Base-by-base conservation (phyloP, 495 filamentous ascomycete species). In the Daldinia decipiens region DNA sequence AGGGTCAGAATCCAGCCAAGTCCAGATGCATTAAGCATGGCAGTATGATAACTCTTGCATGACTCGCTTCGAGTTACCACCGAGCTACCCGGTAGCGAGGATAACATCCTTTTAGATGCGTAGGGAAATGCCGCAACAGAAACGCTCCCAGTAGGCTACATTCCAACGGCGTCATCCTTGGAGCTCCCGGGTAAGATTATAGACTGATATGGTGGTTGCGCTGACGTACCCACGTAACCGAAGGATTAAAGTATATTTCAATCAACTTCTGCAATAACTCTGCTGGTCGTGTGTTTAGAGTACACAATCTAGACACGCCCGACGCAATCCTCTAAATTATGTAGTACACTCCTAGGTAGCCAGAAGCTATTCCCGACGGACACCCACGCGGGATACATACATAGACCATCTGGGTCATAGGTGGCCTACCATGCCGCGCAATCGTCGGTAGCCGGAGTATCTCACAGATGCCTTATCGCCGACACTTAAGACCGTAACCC, bases 31-130 rank as follows among this genome's bases (percentile, higher is more conserved):
- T 24, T 47, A 47, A 47, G 17, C 4, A 47, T 24, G 19, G 17
- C 9, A 47, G 21, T 24, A 12, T 47, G 19, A 47, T 47, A 47
- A 47, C 4, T 47, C 17, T 21, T 21, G 43, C 43, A 21, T 47
- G 43, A 47, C 43, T 47, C 17, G 43, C 17, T 47, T 47, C 43
- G 43, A 21, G 43, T 9, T 47, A 47, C 43, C 43, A 19, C 43
- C 43, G 43, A 21, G 43, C 43, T 47, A 6, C 43, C 8, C 21
- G 39, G 15, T 17, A 8, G 17, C 15, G 51, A 12, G n/a, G 21
- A 29, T 31, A 31, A n/a, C 51, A 31, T 31, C 29, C 12, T 29
- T 17, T 31, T 29, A n/a, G 29, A 31, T 9, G 13, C 51, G 8
- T 1, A 31, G 51, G 5, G 13, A 53, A 53, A 53, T 31, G n/a